A percentile compares a stretch with the other conserved stretches of the same genome.
These are phyloP conservation scores for Plasmodium adleri DNA, from an alignment of 169 alveolate species.

Conservation along the genomic window DNA sequence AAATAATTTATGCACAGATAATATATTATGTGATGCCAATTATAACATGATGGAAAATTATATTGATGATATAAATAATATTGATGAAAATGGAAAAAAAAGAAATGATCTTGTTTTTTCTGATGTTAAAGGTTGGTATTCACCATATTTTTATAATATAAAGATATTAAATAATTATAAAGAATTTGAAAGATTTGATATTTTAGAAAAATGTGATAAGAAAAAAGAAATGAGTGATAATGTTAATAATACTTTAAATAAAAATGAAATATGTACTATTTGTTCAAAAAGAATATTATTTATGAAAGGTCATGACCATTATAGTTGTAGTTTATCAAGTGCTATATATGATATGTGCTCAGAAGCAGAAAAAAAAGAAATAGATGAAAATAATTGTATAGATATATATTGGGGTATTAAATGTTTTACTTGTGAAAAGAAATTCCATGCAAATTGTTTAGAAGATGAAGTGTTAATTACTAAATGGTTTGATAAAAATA, in stretches of 20 bases:
- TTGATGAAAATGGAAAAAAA: constrained; percentile 36
- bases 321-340: constrained; percentile 35
- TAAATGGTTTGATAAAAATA: constrained; percentile 55
- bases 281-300: constrained; percentile 40
- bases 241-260: constrained; percentile 11
- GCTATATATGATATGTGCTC: constrained; percentile 42
- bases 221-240: constrained; percentile 25
- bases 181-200: constrained; percentile 70
- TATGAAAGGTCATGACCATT: constrained; percentile 72
- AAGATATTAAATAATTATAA: constrained; percentile 27
- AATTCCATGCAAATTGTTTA: constrained; percentile 60
- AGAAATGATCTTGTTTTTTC: constrained; percentile 43
- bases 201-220: constrained; percentile 30
- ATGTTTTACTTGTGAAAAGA: constrained; percentile 62
- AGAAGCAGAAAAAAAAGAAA: constrained; percentile 49
- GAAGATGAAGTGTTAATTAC: constrained; percentile 54
- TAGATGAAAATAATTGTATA: constrained; percentile 40
- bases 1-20: not conserved
- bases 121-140: constrained; percentile 74
- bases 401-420: constrained; percentile 64
- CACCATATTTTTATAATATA: constrained; percentile 71
- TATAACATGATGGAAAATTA: constrained; percentile 3
- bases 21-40: not conserved
- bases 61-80: constrained; percentile 4
- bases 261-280: constrained; percentile 22